These are phyloP conservation scores for Phragmites australis DNA, from an alignment of 176 grass and related monocot genomes.

Conservation along the genomic window DNA sequence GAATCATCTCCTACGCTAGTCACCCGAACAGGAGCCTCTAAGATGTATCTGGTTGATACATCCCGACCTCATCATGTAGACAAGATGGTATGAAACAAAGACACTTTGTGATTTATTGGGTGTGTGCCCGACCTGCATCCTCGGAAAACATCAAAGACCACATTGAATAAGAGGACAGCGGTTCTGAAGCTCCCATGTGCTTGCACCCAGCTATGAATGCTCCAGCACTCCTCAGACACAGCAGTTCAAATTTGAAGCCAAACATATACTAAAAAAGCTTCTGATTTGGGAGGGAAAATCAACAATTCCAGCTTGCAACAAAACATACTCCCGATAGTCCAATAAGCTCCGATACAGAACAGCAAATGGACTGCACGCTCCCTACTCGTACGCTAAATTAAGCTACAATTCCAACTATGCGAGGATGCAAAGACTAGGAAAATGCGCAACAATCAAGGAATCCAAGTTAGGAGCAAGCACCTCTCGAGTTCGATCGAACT, in stretches of 20 bases:
- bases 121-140: no score
- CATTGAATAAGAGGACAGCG: no score
- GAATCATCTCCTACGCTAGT: not conserved
- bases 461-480: slow-evolving; percentile 21
- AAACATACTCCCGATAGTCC: not conserved
- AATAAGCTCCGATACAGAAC: not conserved
- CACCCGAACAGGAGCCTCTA: no score
- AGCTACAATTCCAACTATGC: not conserved
- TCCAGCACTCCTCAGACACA: not conserved
- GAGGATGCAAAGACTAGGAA: not conserved
- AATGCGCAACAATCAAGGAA: not conserved
- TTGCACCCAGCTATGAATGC: not conserved
- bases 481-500: slow-evolving; percentile 87
- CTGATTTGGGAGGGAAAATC: not conserved
- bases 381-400: not conserved
- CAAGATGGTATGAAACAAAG: no score
- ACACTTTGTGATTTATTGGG: no score
- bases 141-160: no score
- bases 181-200: no score
- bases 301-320: not conserved
- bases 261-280: not conserved
- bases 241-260: not conserved
- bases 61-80: no score
- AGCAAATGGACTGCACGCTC: not conserved
- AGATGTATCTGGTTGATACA: no score